Evolutionary conservation across 305 asterid genomes (phyloP).

Genomic region (Petunia hybrid): DNA sequence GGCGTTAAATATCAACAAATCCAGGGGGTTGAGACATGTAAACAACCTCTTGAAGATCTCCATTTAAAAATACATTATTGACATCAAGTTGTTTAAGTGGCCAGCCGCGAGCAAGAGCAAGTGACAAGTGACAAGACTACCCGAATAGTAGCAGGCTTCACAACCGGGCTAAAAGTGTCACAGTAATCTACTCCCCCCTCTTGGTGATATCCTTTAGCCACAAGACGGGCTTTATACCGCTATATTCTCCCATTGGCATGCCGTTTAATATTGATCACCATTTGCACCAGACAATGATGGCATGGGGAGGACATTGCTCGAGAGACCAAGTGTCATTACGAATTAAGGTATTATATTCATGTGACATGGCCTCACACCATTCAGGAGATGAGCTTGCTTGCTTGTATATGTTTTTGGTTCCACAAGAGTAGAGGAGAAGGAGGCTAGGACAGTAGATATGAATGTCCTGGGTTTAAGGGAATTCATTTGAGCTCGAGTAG

Average conservation of each 20-base stretch:
- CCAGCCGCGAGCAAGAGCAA: background rate
- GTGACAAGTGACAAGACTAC: background rate
- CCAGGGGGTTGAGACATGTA: background rate
- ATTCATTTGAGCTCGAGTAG: background rate
- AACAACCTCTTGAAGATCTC: background rate
- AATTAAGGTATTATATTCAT: background rate
- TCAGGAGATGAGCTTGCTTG: background rate
- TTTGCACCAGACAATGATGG: background rate
- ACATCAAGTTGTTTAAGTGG: background rate
- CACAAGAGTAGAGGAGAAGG: background rate
- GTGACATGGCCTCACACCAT: background rate
- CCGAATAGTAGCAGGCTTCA: background rate
- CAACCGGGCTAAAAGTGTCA: background rate
- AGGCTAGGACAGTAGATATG: background rate
- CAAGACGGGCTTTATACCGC: background rate
- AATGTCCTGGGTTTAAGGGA: background rate
- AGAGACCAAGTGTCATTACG: background rate
- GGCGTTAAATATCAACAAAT: background rate
- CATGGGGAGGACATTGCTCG: background rate
- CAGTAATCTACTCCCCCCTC: background rate
- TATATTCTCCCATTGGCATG: background rate
- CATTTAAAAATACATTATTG: background rate
- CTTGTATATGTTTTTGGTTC: background rate
- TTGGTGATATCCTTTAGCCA: background rate
- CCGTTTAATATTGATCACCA: background rate